These are phyloP conservation scores for Eucalyptus regnans DNA, from an alignment of 345 rosid species.

Conservation along the genomic window DNA sequence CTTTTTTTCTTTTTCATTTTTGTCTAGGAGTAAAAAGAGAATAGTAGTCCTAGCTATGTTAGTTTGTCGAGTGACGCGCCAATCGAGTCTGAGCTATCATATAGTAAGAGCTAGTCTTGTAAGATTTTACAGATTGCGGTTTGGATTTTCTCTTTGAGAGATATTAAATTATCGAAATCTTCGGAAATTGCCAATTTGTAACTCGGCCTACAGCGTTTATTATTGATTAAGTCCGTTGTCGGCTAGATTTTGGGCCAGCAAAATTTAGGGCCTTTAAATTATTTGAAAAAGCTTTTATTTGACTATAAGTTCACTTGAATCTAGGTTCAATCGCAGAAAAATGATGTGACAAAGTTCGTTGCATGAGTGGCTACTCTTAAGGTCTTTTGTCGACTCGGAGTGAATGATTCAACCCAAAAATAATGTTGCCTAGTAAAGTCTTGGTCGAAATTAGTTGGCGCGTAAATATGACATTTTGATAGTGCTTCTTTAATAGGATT, in stretches of 20 bases:
- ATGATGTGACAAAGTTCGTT: not conserved
- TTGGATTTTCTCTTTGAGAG: not conserved
- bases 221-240: not conserved
- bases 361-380: not conserved
- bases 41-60: not conserved
- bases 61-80: not conserved
- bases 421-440: not conserved
- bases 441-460: not conserved
- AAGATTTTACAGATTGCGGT: not conserved
- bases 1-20: not conserved
- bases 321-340: not conserved
- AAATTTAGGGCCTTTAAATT: not conserved
- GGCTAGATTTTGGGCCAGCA: not conserved
- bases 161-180: not conserved
- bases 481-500: not conserved
- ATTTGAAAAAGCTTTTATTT: not conserved
- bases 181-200: not conserved
- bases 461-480: too few species aligned
- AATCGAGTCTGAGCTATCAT: not conserved
- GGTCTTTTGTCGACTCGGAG: not conserved
- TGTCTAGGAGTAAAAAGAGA: not conserved
- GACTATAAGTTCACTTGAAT: not conserved
- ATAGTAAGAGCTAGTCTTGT: not conserved
- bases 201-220: not conserved
- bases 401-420: not conserved